Base-by-base conservation (phyloP, 2,329 filamentous ascomycete species). In the Stagonosporopsis cucurbitacearum region DNA sequence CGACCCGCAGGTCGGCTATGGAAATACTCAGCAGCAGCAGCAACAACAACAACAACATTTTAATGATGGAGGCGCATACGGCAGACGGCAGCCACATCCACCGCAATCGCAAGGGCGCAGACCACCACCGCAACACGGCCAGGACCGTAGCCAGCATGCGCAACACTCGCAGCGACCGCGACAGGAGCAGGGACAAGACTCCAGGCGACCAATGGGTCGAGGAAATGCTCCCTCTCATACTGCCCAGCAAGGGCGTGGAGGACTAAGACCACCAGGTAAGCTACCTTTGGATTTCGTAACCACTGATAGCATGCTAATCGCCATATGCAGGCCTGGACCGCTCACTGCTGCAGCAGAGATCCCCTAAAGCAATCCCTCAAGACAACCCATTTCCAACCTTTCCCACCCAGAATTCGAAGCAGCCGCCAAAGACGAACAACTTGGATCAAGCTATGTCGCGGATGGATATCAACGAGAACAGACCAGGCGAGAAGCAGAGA, bases 341-440 rank as follows among this genome's bases (percentile, higher is more conserved):
- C 45, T 66, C 70, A 6, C 43, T 71, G 9, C 47, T 73, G 44
- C 64, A 68, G 35, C 70, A 69, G n/a, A 53, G 57, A 12, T 63
- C 63, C 4, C 69, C 70, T n/a, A 64, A 64, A 37, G 62, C 47
- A 12, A 44, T 71, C 19, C 60, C 72, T 8, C 71, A 73, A 57
- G 80, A 82, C 64, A 82, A 79, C 57, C 79, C 80, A 0, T 82
- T 82, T 50, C 80, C 80, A 6, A 70, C 73, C 0, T 82, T 82
- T 59, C 77, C 77, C 13, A 65, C 67, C 64, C 72, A 65, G 54
- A 64, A 44, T 56, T 57, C 33, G 52, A 57, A 57, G 30, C 64
- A 57, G 43, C 25, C 53, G 2, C 50, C 58, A 13, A 35, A 54
- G 20, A 58, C 57, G 26, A 66, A 64, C 20, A 62, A 63, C 19